Evolutionary conservation across 1,139 yeast genomes (phyloP), one percentile per base, ranked within the genome.

Genomic region (Diutina scorzettiae): DNA sequence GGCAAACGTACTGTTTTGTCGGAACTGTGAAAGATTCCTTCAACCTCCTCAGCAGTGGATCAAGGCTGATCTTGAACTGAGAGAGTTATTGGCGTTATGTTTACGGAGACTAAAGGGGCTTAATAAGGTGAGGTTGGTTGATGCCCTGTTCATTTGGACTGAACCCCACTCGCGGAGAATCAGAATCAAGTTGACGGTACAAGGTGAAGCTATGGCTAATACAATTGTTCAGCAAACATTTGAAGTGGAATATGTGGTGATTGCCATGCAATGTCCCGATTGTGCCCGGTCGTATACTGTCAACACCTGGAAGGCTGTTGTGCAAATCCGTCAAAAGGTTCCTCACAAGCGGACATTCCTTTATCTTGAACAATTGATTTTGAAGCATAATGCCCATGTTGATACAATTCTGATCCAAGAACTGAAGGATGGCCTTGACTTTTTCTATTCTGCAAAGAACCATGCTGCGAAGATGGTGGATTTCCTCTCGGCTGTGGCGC

Each of bases 131-230:
- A 72, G 98, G 51, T 70, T 91, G 47, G 78, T 89, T 27, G 98
- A 93, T 65, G 98, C 98, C 5, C 76, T 89, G 4, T 91, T 91
- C 55, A 79, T 91, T 48, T 91, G 99, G 99, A 91, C 99, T 1
- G 99, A 91, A 63, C 98, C 99, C 1, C 99, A 91, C 61, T 89
- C 97, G 23, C 79, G 98, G 60, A 80, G 98, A 70, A 77, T 91
- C 50, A 76, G 89, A 58, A 77, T 91, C 48, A 89, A 87, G 56
- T 64, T 93, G 42, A 86, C 98, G 0, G 95, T 91, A 16, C 98
- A 91, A 62, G 97, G 97, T 49, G 98, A 91, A 63, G 95, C 95
- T 31, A 79, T 86, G 78, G 73, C 83, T 25, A 86, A 86, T 54
- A 86, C 96, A 31, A 85, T 91, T 51, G 78, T 93, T 29, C 97